Base-by-base conservation (phyloP, 106 monocot species). In the Acanthochlamys bracteata region DNA sequence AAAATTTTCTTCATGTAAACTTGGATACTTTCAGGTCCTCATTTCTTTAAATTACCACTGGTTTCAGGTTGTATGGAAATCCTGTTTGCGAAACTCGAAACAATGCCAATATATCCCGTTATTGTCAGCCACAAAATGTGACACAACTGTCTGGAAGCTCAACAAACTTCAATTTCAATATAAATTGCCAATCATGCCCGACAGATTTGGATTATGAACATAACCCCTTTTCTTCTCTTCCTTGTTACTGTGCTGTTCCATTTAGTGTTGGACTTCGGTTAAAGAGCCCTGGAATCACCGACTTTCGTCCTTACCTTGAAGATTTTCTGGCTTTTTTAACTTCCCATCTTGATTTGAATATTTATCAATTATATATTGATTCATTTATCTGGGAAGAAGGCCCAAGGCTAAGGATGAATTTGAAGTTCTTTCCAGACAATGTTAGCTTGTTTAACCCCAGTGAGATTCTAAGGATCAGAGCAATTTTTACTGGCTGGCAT, bases 201-300 rank as follows among this genome's bases (percentile, higher is more conserved):
- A 75, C 74, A 25, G 81, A 84, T 52, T 53, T 23, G 51, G 65
- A 66, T 57, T 94, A 79, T 78, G 89, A 94, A 76, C 63, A 71
- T 63, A 89, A 79, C 59, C 89, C 86, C 69, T 61, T 66, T 23
- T 89, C 84, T 65, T 74, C 78, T 40, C 54, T 77, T 41, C 59
- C 69, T 53, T 94, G 93, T 73, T 58, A 70, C n/a, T 94, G 93
- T 73, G 74, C 86, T 69, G 79, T 79, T 15, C 93, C 93, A 46
- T 25, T 93, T 69, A 67, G 83, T 82, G 71, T 89, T 76, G 89
- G 93, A 59, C 74, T 83, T 78, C 82, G 93, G 24, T 76, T 93
- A 59, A 93, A 93, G 59, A 89, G 88, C 71, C 93, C 93, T 56
- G 83, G 81, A 60, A 79, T 93, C 40, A 89, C 89, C 57, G 73